Base-by-base conservation (phyloP, 768 basidiomycete species). In the Termitomyces sp. region DNA sequence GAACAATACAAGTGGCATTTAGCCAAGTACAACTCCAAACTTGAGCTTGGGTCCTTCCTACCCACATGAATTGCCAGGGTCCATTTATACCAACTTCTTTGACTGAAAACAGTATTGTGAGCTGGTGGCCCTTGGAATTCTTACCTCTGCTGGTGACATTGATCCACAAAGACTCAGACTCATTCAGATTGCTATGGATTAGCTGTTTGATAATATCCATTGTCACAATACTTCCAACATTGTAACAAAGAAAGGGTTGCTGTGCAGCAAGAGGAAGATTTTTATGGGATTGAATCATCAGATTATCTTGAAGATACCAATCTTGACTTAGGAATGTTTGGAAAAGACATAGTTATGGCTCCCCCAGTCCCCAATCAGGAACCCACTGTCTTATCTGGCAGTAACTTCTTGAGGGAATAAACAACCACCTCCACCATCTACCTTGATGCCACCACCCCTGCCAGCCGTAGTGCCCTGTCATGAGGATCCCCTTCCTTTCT, bases 131-230 rank as follows among this genome's bases (percentile, higher is more conserved):
- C 32, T 51, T 4, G 10, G n/a, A 1, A 6, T 51, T 4, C 34
- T 51, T 0, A 36, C 17, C 0, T 1, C 2, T 0, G 3, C 6
- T 6, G n/a, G n/a, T 4, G n/a, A 51, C 5, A 8, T 51, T 2
- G 50, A 51, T 6, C 17, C 10, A 4, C 8, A n/a, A 3, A 36
- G n/a, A 5, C 10, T 51, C 1, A 5, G n/a, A 3, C 10, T 51
- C 0, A 36, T 50, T 3, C 15, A 50, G 9, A 50, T 34, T 8
- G 32, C 49, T 0, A 3, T 50, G 15, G 17, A n/a, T 2, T n/a
- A 32, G 4, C 49, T 32, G 15, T 34, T 34, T n/a, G 32, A 50
- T 4, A 15, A 50, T 0, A 17, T 17, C 3, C 15, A 15, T 9
- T 15, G 7, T 3, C 32, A 15, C 0, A 34, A 17, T 6, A 34